Conservation (phyloP, 2,329 filamentous ascomycete species). For the Ophiostoma angusticollis region DNA sequence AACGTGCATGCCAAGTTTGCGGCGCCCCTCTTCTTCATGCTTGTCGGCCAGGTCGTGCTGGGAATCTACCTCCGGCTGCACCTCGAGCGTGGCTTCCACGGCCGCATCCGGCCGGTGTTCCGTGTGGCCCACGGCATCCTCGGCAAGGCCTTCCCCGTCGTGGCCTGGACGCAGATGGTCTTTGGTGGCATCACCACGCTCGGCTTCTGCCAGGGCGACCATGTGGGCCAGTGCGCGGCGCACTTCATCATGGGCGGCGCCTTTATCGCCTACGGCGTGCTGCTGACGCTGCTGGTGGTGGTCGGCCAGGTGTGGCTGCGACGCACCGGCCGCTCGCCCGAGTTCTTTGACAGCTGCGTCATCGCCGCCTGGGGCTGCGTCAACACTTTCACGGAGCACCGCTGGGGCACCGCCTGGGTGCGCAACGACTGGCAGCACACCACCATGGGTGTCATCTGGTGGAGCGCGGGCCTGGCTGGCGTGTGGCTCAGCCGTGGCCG, state of each 20-base stretch:
- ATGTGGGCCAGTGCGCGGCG: constrained; percentile 81
- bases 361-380: constrained; percentile 94
- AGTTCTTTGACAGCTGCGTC: constrained; percentile 87
- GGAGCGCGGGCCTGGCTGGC: constrained; percentile 81
- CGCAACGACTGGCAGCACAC: constrained; percentile 95
- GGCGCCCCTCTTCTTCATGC: constrained; percentile 64
- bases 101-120: constrained; percentile 58
- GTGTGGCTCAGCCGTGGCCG: constrained; percentile 82
- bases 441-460: constrained; percentile 99
- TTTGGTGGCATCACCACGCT: constrained; percentile 88
- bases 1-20: constrained; percentile 79
- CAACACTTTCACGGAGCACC: constrained; percentile 96
- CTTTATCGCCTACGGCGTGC: constrained; percentile 85
- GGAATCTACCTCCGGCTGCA: constrained; percentile 85
- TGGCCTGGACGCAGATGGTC: constrained; percentile 86
- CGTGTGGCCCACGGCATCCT: constrained; percentile 66
- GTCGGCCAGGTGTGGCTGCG: constrained; percentile 82
- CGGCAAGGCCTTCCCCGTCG: constrained; percentile 76
- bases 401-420: constrained; percentile 82
- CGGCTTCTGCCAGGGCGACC: constrained; percentile 86
- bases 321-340: constrained; percentile 73
- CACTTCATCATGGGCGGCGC: constrained; percentile 99
- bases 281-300: constrained; percentile 73
- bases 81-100: constrained; percentile 66
- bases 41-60: constrained; percentile 62